phyloP scores from a whole-genome alignment of 1,284 basidiomycete genomes.

The Pseudozyma sp. region DNA sequence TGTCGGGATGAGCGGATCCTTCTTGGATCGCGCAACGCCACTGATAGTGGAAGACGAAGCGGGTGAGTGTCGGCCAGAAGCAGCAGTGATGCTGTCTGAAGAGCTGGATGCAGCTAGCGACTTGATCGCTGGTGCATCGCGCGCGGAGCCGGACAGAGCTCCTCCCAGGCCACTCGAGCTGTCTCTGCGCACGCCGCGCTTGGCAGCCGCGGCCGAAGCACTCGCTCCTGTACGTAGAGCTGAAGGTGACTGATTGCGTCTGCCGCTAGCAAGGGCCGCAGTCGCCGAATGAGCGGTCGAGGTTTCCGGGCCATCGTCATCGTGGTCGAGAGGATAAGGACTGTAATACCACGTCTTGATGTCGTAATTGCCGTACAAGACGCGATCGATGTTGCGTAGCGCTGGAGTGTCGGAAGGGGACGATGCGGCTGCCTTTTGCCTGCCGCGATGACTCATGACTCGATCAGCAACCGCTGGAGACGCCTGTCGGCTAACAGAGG shows the following conservation, averaged over 20 bases:
- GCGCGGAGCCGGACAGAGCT: conserved; percentile 21
- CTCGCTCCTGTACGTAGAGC: background rate
- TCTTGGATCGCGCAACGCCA: conserved; percentile 5
- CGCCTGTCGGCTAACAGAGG: conserved; percentile 32
- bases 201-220: conserved; percentile 3
- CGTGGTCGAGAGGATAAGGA: conserved; percentile 65
- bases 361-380: conserved; percentile 65
- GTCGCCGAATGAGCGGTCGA: conserved; percentile 3
- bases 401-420: conserved; percentile 23
- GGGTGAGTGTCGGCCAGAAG: conserved; percentile 17
- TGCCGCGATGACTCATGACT: conserved; percentile 6
- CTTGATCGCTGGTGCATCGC: conserved; percentile 31
- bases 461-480: conserved; percentile 32
- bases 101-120: conserved; percentile 11
- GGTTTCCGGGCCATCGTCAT: conserved; percentile 26
- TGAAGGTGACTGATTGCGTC: conserved; percentile 32
- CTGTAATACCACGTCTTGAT: conserved; percentile 69
- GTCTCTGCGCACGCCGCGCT: conserved; percentile 21
- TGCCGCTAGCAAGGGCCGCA: conserved; percentile 2
- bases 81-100: background rate
- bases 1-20: conserved; percentile 17
- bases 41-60: conserved; percentile 5
- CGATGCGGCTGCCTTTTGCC: conserved; percentile 11
- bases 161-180: conserved; percentile 21
- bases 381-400: conserved; percentile 52